phyloP scores from a whole-genome alignment of 176 grass and related monocot genomes.

The Dendrocalamus sinicus region DNA sequence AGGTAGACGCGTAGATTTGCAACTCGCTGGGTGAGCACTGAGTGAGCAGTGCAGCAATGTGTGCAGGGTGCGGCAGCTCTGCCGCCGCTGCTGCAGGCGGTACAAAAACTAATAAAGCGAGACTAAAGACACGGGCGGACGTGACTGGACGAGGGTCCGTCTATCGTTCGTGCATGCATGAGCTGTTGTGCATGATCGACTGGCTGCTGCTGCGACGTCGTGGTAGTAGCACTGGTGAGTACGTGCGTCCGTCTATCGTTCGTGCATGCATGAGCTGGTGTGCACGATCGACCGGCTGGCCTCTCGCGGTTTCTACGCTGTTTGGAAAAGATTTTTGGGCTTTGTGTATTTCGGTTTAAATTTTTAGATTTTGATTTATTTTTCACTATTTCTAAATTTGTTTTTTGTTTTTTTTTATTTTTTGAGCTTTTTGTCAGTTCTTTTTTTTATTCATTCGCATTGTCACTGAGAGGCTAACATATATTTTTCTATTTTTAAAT shows the following conservation, averaged over 20 bases:
- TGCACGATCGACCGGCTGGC: background rate
- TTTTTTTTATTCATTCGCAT: no score
- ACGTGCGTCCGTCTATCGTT: background rate
- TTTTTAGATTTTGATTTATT: no score
- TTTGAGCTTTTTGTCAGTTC: no score
- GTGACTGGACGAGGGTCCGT: slow-evolving; percentile 35
- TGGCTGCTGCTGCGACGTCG: background rate
- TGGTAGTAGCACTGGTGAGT: background rate
- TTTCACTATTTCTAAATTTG: no score
- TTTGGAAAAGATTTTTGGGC: no score
- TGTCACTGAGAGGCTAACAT: rapidly evolving
- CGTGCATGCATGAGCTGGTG: background rate
- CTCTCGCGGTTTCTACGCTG: no score
- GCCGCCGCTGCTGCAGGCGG: background rate
- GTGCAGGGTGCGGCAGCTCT: background rate
- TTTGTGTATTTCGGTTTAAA: no score
- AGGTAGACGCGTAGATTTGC: slow-evolving; percentile 45
- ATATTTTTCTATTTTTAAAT: no score
- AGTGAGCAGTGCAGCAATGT: background rate
- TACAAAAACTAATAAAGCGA: background rate
- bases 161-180: background rate
- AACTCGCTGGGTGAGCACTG: background rate
- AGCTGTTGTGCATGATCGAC: background rate
- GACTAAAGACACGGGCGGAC: slow-evolving; percentile 46
- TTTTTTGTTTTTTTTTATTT: no score